These are phyloP conservation scores for Chlorella variabilis DNA, from an alignment of 163 green algal species.

Conservation along the genomic window DNA sequence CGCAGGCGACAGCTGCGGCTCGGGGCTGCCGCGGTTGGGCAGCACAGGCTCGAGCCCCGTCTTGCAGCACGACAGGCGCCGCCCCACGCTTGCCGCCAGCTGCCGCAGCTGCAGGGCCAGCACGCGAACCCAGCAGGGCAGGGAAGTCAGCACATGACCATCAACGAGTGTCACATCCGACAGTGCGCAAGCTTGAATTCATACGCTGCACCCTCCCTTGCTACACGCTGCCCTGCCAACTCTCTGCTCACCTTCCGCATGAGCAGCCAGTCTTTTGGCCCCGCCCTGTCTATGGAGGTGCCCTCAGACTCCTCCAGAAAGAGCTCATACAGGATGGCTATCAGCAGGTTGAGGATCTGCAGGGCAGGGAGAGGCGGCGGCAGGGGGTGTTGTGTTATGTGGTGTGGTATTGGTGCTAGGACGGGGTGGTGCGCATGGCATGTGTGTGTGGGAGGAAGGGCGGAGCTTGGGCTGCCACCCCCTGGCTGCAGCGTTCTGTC, in stretches of 20 bases:
- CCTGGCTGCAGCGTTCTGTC: no score
- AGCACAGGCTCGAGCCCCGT: no score
- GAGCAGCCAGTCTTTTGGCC: not conserved
- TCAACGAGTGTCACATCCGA: no score
- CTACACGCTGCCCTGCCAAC: not conserved
- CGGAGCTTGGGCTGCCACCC: no score
- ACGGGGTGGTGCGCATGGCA: no score
- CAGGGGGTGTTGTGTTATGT: no score
- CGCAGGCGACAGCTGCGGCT: not conserved
- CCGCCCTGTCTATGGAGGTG: not conserved
- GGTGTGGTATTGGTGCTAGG: no score
- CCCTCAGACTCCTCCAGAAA: not conserved
- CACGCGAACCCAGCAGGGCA: no score
- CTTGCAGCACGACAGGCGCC: not conserved
- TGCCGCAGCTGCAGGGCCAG: not conserved
- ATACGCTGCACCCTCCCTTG: no score
- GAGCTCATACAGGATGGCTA: not conserved
- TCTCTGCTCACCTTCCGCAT: not conserved
- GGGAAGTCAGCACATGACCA: no score
- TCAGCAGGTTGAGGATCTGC: constrained; percentile 1
- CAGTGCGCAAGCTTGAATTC: no score
- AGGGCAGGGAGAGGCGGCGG: not conserved
- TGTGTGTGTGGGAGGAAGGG: no score
- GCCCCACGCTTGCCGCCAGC: not conserved
- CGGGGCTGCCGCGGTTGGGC: not conserved